Evolutionary conservation across 1,139 yeast species (phyloP), one percentile per base, ranked within the genome.

Genomic region (Cylindricascospora bacillispora): DNA sequence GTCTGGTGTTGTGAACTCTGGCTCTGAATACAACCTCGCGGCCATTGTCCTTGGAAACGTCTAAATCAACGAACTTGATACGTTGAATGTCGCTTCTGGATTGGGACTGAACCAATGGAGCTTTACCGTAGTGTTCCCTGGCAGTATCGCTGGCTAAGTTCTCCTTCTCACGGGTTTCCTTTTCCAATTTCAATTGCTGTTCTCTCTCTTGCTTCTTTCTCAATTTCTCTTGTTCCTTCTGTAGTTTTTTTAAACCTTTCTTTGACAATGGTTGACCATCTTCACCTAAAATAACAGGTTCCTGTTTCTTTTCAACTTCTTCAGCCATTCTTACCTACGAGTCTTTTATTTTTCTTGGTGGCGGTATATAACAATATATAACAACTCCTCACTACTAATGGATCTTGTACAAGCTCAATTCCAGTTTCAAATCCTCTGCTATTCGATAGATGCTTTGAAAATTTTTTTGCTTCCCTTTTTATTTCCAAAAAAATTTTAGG

Each of bases 261-360:
- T 89, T 89, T 38, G 95, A 82, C 47, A 89, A 65, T 30, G 98
- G 98, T 60, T 75, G 80, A 25, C 98, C 98, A 57, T 89, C 95
- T 57, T 71, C 78, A 18, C 81, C 79, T 36, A 71, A 58, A 28
- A 52, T 36, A 25, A 52, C 56, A 21, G 66, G 31, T 18, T 18
- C 21, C 10, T n/a, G n/a, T n/a, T n/a, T n/a, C n/a, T n/a, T n/a
- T 10, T 26, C 16, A 18, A 22, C 28, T 31, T 40, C 43, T 32
- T 40, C 41, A 27, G 43, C n/a, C n/a, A n/a, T n/a, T n/a, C n/a
- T n/a, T n/a, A n/a, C n/a, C n/a, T n/a, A n/a, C n/a, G n/a, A n/a
- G n/a, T n/a, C n/a, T n/a, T n/a, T n/a, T n/a, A n/a, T n/a, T n/a
- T n/a, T n/a, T n/a, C n/a, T n/a, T n/a, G n/a, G n/a, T n/a, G n/a